These are phyloP conservation scores for Oryza coarctata DNA, from an alignment of 176 grass and related monocot species.

Conservation along the genomic window DNA sequence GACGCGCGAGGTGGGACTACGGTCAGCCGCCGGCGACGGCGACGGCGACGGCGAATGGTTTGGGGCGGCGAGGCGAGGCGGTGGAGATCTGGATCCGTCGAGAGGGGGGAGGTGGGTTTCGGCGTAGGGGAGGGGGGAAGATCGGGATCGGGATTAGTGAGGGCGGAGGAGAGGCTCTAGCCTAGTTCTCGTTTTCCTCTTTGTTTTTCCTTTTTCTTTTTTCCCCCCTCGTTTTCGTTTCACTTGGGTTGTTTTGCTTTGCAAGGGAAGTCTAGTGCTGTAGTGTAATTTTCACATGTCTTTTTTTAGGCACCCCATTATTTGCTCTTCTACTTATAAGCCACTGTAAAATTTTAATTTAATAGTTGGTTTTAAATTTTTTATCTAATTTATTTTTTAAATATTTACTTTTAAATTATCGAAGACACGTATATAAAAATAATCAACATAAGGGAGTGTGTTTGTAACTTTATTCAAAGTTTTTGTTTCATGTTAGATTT, in stretches of 20 bases:
- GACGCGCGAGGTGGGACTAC: too few relatives aligned
- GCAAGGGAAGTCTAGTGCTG: neutral
- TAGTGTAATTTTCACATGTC: neutral
- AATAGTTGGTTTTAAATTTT: too few relatives aligned
- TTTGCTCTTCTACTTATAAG: too few relatives aligned
- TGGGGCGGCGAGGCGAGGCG: slow-evolving; percentile 25
- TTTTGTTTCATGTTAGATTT: neutral
- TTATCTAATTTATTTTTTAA: too few relatives aligned
- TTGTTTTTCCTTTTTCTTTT: neutral
- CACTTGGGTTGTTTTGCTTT: slow-evolving; percentile 11
- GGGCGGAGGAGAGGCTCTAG: neutral
- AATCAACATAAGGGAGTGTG: neutral
- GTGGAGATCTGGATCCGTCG: slow-evolving; percentile 65
- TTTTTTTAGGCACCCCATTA: too few relatives aligned
- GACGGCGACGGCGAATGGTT: neutral
- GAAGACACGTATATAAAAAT: too few relatives aligned
- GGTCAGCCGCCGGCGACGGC: slow-evolving; percentile 33
- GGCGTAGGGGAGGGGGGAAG: slow-evolving; percentile 11
- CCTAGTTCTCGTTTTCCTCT: neutral
- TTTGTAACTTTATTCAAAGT: neutral
- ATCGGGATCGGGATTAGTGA: slow-evolving; percentile 31
- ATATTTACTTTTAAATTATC: too few relatives aligned
- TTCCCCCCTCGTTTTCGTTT: neutral
- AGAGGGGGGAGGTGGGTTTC: slow-evolving; percentile 38
- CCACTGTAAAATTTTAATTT: too few relatives aligned